Conservation (phyloP, 352 stramenopile genomes). For the Pythium myriotylum region DNA sequence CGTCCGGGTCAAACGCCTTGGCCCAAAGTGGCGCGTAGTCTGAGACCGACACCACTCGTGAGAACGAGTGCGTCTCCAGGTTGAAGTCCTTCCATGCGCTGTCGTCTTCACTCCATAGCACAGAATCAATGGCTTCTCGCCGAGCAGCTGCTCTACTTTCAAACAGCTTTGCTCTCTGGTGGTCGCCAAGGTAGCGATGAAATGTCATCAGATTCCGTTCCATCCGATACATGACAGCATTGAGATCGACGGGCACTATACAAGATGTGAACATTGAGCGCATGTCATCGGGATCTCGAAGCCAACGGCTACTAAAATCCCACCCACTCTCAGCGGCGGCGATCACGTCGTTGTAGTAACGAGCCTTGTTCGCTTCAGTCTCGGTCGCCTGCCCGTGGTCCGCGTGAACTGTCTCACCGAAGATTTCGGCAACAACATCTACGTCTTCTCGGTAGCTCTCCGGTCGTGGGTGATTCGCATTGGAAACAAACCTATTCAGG, state of each 20-base stretch:
- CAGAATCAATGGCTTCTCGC: conserved; percentile 58
- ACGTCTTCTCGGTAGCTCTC: conserved; percentile 90
- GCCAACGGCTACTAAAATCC: conserved; percentile 91
- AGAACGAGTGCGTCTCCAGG: conserved; percentile 50
- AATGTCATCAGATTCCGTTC: conserved; percentile 79
- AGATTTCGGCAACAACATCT: conserved; percentile 63
- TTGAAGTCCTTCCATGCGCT: conserved; percentile 78
- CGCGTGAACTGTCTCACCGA: conserved; percentile 36
- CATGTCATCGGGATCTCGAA: conserved; percentile 62
- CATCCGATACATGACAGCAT: conserved; percentile 80
- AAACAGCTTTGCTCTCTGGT: conserved; percentile 50
- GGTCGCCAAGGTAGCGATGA: conserved; percentile 47
- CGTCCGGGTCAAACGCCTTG: conserved; percentile 52
- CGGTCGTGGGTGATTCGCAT: conserved; percentile 69
- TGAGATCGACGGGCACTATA: conserved; percentile 86
- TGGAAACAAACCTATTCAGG: conserved; percentile 84
- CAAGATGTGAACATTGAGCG: conserved; percentile 68
- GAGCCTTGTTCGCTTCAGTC: conserved; percentile 56
- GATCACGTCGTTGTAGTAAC: conserved; percentile 86
- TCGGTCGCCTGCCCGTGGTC: conserved; percentile 37
- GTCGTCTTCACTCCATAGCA: conserved; percentile 66
- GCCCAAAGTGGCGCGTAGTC: conserved; percentile 84
- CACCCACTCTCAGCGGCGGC: conserved; percentile 88
- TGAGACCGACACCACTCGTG: conserved; percentile 51
- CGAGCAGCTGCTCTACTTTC: conserved; percentile 41